Conservation (phyloP, 2,329 filamentous ascomycete species). For the Colletotrichum costaricense region DNA sequence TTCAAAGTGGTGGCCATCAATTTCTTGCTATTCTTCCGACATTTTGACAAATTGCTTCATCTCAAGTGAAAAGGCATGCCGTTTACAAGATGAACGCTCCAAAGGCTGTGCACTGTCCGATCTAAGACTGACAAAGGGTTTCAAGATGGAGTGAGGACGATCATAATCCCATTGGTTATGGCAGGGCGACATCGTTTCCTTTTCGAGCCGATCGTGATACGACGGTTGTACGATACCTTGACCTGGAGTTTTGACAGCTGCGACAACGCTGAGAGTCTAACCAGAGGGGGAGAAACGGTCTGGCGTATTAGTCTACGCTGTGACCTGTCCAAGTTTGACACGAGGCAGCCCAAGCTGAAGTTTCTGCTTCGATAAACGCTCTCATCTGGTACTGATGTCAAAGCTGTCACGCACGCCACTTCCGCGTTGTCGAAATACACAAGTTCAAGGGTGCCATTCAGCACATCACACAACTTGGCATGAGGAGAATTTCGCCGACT, state of each 20-base stretch:
- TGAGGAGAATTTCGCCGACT: background rate
- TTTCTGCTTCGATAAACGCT: background rate
- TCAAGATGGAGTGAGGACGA: background rate
- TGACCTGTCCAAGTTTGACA: conserved; percentile 23
- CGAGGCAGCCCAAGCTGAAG: conserved; percentile 16
- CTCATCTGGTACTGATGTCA: background rate
- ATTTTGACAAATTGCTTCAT: conserved; percentile 5
- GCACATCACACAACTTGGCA: conserved; percentile 10
- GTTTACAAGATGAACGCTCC: conserved; percentile 10
- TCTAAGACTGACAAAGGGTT: background rate
- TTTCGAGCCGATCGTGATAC: background rate
- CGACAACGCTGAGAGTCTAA: background rate
- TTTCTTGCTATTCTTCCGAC: background rate
- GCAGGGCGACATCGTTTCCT: background rate
- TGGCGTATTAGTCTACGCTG: background rate
- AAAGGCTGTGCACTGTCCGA: background rate
- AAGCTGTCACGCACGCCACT: background rate
- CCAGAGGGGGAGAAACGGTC: background rate
- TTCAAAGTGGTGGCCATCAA: background rate
- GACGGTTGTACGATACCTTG: background rate
- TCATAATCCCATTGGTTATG: background rate
- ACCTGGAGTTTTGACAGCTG: background rate
- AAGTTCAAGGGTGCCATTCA: background rate
- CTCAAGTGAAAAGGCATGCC: background rate
- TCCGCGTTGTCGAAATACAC: background rate